These are phyloP conservation scores for Blepharisma japonicum DNA, from an alignment of 73 alveolate species.

Conservation along the genomic window DNA sequence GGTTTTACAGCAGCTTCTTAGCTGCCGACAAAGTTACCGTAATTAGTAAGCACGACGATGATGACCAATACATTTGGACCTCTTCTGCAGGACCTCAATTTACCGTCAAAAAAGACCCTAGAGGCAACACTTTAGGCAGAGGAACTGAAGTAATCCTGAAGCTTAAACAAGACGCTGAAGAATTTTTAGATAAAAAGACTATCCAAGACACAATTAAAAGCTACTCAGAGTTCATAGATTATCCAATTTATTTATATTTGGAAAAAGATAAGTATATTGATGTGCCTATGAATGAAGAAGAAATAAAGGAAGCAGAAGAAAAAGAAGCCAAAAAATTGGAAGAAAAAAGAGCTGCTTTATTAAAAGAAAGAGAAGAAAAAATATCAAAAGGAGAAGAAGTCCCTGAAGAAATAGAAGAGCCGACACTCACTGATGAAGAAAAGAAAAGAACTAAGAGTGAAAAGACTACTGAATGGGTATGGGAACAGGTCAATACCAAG, in stretches of 20 bases:
- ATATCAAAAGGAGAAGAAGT: slow-evolving; percentile 38
- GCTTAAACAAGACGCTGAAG: slow-evolving; percentile 91
- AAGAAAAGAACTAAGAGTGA: slow-evolving; percentile 58
- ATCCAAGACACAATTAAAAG: slow-evolving; percentile 84
- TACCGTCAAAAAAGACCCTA: slow-evolving; percentile 91
- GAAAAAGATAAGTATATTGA: slow-evolving; percentile 85
- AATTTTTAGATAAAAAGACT: slow-evolving; percentile 85
- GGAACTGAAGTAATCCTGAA: slow-evolving; percentile 92
- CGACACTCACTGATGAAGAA: too few species aligned
- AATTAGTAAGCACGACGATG: slow-evolving; percentile 94
- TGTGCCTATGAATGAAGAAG: slow-evolving; percentile 43
- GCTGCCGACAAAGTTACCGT: slow-evolving; percentile 98
- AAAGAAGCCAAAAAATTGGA: slow-evolving; percentile 68
- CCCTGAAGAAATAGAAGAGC: too few species aligned
- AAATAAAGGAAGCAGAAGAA: slow-evolving; percentile 66
- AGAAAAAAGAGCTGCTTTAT: slow-evolving; percentile 40
- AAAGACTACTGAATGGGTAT: slow-evolving; percentile 92
- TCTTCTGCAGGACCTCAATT: slow-evolving; percentile 98
- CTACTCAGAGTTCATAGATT: slow-evolving; percentile 92
- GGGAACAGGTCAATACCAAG: slow-evolving; percentile 96
- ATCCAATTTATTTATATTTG: slow-evolving; percentile 84
- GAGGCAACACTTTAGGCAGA: slow-evolving; percentile 92
- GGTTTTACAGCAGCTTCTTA: slow-evolving; percentile 98
- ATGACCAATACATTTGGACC: slow-evolving; percentile 96
- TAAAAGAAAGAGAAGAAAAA: slow-evolving; percentile 23